Base-by-base conservation (phyloP, 345 rosid genomes). In the Capsella bursapastoris region DNA sequence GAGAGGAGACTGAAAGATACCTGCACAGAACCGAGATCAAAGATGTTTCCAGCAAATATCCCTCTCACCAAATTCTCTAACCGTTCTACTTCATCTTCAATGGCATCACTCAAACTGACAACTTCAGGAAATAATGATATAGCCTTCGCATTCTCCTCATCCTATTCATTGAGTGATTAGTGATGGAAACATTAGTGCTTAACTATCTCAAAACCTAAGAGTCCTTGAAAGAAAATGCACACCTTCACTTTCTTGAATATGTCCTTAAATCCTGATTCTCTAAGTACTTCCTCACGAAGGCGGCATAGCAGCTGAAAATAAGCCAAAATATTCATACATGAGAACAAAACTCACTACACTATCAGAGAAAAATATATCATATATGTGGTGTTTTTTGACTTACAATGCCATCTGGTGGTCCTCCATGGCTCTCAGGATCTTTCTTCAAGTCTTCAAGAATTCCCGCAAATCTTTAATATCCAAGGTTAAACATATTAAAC, bases 161-260 rank as follows among this genome's bases (percentile, higher is more conserved):
- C 92, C 99, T 94, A 66, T 74, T 15, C 62, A 60, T 28, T 44
- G 43, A 53, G 73, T 34, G 13, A 22, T 22, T 41, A 31, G 13
- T 22, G 57, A 47, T 22, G 58, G 48, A 31, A 67, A 37, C 27
- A 10, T 1, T 13, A 22, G 22, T 35, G 56, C 57, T 27, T 22
- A 5, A 8, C 40, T 49, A 35, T 48, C 57, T 31, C 0, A 4
- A 72, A 29, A 34, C 34, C 31, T 8, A 40, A 31, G 25, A 72
- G 25, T 14, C 32, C 22, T 55, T 22, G 48, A 35, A 49, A 50
- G 10, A 18, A 28, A 22, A 57, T 57, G 78, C 68, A 52, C 38
- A 88, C 99, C 96, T 95, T 95, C 37, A 95, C 96, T 86, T 85
- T 90, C 83, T 95, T 95, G 90, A 92, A 95, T 76, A 92, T 92